Conservation (phyloP, 805 yeast species). For the Candida insectalens region DNA sequence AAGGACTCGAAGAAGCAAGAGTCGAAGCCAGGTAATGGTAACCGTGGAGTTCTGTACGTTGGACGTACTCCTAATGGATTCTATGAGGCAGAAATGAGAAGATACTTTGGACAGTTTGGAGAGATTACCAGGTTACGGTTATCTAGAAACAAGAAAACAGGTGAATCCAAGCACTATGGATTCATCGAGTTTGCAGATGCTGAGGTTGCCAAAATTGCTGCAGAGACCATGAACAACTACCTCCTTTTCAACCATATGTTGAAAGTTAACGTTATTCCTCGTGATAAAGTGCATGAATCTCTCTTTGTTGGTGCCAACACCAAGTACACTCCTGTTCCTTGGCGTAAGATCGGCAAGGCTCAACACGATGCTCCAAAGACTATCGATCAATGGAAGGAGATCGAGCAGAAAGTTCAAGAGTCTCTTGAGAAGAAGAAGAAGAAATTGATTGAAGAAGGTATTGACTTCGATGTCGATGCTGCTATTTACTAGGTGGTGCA, state of each 20-base stretch:
- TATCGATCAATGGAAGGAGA: constrained; percentile 44
- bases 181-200: constrained; percentile 70
- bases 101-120: constrained; percentile 89
- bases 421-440: constrained; percentile 35
- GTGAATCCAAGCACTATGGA: constrained; percentile 85
- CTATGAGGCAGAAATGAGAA: constrained; percentile 68
- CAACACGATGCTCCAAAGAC: constrained; percentile 50
- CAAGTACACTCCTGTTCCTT: constrained; percentile 49
- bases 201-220: constrained; percentile 80
- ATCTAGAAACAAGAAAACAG: constrained; percentile 84
- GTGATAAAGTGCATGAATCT: constrained; percentile 44
- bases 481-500: background rate
- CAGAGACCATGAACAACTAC: constrained; percentile 94
- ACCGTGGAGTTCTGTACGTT: constrained; percentile 69
- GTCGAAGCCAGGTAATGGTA: constrained; percentile 15
- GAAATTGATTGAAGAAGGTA: constrained; percentile 47
- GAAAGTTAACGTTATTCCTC: constrained; percentile 47
- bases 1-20: constrained; percentile 1
- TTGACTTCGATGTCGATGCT: constrained; percentile 33
- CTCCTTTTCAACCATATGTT: constrained; percentile 79
- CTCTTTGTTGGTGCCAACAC: constrained; percentile 49
- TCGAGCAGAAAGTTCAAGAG: constrained; percentile 35
- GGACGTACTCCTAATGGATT: constrained; percentile 93
- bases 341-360: constrained; percentile 42
- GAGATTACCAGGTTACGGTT: constrained; percentile 66